A percentile compares a stretch with the other conserved stretches of the same genome.
Conservation (phyloP, 73 alveolate species). For the Blepharisma stoltei region DNA sequence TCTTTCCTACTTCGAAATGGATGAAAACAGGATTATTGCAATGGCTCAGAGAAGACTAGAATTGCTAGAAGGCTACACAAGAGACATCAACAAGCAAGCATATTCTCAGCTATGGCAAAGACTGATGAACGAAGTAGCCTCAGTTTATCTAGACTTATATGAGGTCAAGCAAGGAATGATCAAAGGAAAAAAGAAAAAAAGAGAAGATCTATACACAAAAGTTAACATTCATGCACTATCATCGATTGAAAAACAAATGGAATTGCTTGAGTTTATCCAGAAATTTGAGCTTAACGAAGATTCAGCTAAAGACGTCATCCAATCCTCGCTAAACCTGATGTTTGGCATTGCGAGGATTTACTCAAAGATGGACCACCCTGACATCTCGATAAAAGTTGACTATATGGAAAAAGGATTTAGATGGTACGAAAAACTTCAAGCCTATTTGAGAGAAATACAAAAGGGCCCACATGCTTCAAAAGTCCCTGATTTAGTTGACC, state of each 20-base stretch:
- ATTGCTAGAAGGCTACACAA: constrained; percentile 69
- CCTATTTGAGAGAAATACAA: constrained; percentile 51
- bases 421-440: constrained; percentile 60
- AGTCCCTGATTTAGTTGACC: constrained; percentile 60
- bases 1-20: constrained; percentile 75
- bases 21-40: constrained; percentile 73
- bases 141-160: constrained; percentile 80
- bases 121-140: constrained; percentile 83
- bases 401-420: constrained; percentile 63
- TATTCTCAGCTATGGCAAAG: constrained; percentile 74
- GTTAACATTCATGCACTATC: constrained; percentile 44
- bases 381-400: constrained; percentile 67
- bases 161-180: constrained; percentile 78
- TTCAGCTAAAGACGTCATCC: constrained; percentile 53
- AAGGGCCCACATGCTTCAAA: constrained; percentile 47
- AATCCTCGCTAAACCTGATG: constrained; percentile 67
- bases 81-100: constrained; percentile 82
- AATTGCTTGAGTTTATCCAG: constrained; percentile 59
- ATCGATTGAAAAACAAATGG: constrained; percentile 66
- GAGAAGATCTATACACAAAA: constrained; percentile 61
- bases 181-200: constrained; percentile 73
- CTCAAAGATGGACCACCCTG: constrained; percentile 71
- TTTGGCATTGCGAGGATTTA: constrained; percentile 78
- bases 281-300: constrained; percentile 69
- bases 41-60: constrained; percentile 93